A percentile compares a stretch with the other conserved stretches of the same genome.
Evolutionary conservation across 108 stramenopile species (phyloP).

Genomic region (Conticribra guillardii): DNA sequence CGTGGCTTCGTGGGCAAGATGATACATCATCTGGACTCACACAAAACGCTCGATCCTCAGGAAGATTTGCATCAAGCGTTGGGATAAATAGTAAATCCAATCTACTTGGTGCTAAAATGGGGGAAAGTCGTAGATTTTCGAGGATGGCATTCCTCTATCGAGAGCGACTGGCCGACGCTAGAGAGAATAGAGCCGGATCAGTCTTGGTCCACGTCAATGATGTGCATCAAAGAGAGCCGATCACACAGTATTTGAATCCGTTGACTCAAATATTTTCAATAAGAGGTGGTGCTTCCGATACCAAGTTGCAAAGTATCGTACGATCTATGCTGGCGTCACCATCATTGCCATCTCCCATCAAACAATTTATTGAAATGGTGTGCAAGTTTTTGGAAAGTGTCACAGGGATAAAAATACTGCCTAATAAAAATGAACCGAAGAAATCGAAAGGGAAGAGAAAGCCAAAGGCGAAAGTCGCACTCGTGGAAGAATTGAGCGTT

Average conservation of each 20-base stretch:
- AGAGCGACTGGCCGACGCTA: too few relatives aligned
- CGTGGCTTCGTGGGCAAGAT: too few relatives aligned
- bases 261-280: slow-evolving; percentile 15
- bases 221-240: background rate
- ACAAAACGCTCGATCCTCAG: too few relatives aligned
- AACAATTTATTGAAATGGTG: slow-evolving; percentile 34
- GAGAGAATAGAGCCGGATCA: background rate
- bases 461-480: slow-evolving; percentile 29
- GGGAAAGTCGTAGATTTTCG: too few relatives aligned
- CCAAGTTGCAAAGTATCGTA: slow-evolving; percentile 25
- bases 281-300: slow-evolving; percentile 27
- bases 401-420: slow-evolving; percentile 36
- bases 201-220: background rate
- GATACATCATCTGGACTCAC: too few relatives aligned
- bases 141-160: too few relatives aligned
- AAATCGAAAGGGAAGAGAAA: slow-evolving; percentile 44
- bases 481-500: slow-evolving; percentile 27
- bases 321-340: slow-evolving; percentile 26
- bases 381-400: slow-evolving; percentile 32
- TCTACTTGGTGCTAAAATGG: too few relatives aligned
- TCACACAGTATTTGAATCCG: background rate
- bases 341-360: slow-evolving; percentile 32
- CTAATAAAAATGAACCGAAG: slow-evolving; percentile 10
- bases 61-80: too few relatives aligned
- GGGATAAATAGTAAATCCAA: too few relatives aligned